Evolutionary conservation across 2,329 filamentous ascomycete species (phyloP).

Genomic region (Niveomyces coronatus): DNA sequence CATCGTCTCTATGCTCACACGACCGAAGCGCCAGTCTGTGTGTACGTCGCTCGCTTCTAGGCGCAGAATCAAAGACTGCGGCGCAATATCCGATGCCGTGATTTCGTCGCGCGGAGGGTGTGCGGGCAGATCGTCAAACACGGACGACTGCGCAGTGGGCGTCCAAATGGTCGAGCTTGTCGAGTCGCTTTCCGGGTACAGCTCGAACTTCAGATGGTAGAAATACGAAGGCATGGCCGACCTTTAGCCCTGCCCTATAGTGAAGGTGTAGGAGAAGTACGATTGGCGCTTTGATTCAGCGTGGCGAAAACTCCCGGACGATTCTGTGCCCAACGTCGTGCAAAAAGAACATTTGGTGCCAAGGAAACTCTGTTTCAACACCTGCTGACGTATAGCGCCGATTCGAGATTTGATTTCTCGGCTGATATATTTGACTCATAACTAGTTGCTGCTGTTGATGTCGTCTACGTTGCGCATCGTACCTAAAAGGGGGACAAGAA

Average conservation of each 20-base stretch:
- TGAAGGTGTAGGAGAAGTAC: too few species aligned
- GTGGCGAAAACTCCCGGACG: too few species aligned
- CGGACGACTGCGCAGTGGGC: constrained; percentile 35
- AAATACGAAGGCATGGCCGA: constrained; percentile 50
- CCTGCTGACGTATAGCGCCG: too few species aligned
- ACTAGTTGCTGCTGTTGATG: not conserved
- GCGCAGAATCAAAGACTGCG: not conserved
- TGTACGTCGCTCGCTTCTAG: constrained; percentile 35
- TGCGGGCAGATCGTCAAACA: constrained; percentile 46
- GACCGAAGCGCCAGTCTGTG: constrained; percentile 71
- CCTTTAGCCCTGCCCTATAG: too few species aligned
- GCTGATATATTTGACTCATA: not conserved
- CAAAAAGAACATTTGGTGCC: too few species aligned
- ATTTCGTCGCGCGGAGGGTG: constrained; percentile 26
- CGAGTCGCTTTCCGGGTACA: constrained; percentile 36
- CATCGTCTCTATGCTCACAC: constrained; percentile 70
- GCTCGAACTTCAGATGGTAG: constrained; percentile 57
- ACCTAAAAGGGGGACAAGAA: too few species aligned
- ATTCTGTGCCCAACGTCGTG: too few species aligned
- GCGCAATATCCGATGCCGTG: not conserved
- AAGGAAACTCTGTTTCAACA: too few species aligned
- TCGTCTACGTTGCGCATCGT: not conserved
- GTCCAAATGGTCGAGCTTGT: constrained; percentile 35
- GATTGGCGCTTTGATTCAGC: too few species aligned
- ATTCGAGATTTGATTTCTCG: not conserved